phyloP scores from a whole-genome alignment of 306 rosid species.

The Hippophae tibetana region DNA sequence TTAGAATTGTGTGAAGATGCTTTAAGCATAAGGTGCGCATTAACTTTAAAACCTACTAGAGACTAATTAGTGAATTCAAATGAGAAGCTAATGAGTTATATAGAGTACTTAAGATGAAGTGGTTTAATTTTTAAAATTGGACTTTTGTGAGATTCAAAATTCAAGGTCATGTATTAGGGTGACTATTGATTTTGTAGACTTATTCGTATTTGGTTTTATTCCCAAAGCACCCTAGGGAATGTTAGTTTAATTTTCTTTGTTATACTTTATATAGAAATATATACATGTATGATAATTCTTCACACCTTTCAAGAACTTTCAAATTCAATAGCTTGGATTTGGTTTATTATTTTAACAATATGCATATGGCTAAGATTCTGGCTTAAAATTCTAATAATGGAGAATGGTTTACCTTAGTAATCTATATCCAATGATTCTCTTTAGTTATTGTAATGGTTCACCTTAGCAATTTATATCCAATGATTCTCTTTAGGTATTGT shows the following conservation, averaged over 20 bases:
- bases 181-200: background rate
- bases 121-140: background rate
- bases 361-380: too few relatives aligned
- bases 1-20: background rate
- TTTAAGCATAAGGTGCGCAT: background rate
- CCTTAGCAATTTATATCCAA: background rate
- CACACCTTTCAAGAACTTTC: background rate
- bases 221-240: background rate
- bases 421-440: slow-evolving; percentile 8
- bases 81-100: too few relatives aligned
- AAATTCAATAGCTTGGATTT: too few relatives aligned
- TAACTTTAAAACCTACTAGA: too few relatives aligned
- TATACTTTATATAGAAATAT: background rate
- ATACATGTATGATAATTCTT: background rate
- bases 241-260: background rate
- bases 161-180: background rate
- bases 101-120: background rate
- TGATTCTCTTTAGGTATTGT: slow-evolving; percentile 54
- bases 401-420: too few relatives aligned
- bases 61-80: too few relatives aligned
- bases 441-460: slow-evolving; percentile 40
- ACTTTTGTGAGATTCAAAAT: slow-evolving; percentile 1
- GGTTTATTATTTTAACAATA: too few relatives aligned
- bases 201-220: background rate
- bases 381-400: too few relatives aligned